Evolutionary conservation across 2,329 filamentous ascomycete genomes (phyloP).

Genomic region (Botrytis fragariae): DNA sequence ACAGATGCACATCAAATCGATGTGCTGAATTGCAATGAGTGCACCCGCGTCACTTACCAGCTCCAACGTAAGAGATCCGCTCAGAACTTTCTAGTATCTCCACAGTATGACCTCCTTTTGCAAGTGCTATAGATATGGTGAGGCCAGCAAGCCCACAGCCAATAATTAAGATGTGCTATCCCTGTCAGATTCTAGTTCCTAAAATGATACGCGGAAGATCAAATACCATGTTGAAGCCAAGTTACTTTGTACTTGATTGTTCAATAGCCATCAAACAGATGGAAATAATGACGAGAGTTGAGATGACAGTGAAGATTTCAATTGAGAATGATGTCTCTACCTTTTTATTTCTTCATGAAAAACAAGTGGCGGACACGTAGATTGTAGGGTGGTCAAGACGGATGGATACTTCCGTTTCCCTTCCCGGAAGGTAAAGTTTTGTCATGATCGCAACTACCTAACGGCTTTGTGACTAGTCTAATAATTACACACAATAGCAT

Average conservation of each 20-base stretch:
- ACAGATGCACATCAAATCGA: background rate
- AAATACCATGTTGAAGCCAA: background rate
- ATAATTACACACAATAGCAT: background rate
- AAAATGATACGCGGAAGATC: background rate
- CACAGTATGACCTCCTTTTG: slow-evolving; percentile 24
- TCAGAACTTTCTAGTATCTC: background rate
- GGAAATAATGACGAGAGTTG: background rate
- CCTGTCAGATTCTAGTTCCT: background rate
- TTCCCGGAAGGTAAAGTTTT: background rate
- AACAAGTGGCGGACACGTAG: background rate
- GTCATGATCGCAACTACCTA: background rate
- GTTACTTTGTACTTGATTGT: background rate
- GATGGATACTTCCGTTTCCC: background rate
- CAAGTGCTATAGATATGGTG: slow-evolving; percentile 25
- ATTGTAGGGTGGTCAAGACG: background rate
- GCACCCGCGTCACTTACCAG: background rate
- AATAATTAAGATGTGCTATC: slow-evolving; percentile 27
- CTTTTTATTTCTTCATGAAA: background rate
- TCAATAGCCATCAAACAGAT: background rate
- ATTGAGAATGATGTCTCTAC: background rate
- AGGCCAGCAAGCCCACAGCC: slow-evolving; percentile 27
- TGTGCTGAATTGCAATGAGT: background rate
- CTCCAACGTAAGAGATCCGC: background rate
- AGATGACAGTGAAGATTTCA: background rate
- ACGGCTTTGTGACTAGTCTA: background rate